phyloP scores from a whole-genome alignment of 83 land plant genomes.

The Picea engelmannii region DNA sequence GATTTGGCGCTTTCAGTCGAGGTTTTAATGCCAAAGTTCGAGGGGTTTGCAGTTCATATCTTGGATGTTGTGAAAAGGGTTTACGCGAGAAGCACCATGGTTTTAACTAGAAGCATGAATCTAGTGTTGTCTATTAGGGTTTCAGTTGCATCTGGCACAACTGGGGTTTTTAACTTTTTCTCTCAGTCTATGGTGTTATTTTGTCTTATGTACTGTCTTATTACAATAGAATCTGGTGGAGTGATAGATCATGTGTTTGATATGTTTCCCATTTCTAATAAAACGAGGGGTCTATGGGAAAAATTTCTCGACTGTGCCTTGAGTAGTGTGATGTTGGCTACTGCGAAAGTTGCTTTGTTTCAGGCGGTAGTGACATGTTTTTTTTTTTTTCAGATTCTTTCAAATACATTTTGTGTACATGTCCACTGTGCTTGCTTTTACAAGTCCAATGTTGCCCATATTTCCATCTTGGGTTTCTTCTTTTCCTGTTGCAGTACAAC shows the following conservation, averaged over 20 bases:
- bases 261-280: slow-evolving; percentile 74
- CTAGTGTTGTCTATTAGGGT: slow-evolving; percentile 49
- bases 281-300: slow-evolving; percentile 54
- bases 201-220: slow-evolving; percentile 81
- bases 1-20: slow-evolving; percentile 58
- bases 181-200: slow-evolving; percentile 79
- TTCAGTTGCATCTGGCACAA: slow-evolving; percentile 76
- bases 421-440: slow-evolving; percentile 77
- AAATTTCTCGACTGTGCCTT: slow-evolving; percentile 81
- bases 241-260: slow-evolving; percentile 77
- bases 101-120: slow-evolving; percentile 45
- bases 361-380: slow-evolving; percentile 87
- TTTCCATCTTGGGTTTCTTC: slow-evolving; percentile 78
- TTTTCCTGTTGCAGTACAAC: slow-evolving; percentile 67
- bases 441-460: slow-evolving; percentile 75
- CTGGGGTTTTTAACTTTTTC: slow-evolving; percentile 69
- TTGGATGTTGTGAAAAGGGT: slow-evolving; percentile 60
- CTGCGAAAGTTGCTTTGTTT: slow-evolving; percentile 77
- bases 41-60: slow-evolving; percentile 57
- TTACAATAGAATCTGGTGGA: slow-evolving; percentile 84
- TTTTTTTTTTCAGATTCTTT: slow-evolving; percentile 67
- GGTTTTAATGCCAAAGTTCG: slow-evolving; percentile 66
- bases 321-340: slow-evolving; percentile 84
- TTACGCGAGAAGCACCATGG: slow-evolving; percentile 47
- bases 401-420: slow-evolving; percentile 81